Evolutionary conservation across 805 yeast species (phyloP), one percentile per base, ranked within the genome.

Genomic region (Monosporozyma servazzii): DNA sequence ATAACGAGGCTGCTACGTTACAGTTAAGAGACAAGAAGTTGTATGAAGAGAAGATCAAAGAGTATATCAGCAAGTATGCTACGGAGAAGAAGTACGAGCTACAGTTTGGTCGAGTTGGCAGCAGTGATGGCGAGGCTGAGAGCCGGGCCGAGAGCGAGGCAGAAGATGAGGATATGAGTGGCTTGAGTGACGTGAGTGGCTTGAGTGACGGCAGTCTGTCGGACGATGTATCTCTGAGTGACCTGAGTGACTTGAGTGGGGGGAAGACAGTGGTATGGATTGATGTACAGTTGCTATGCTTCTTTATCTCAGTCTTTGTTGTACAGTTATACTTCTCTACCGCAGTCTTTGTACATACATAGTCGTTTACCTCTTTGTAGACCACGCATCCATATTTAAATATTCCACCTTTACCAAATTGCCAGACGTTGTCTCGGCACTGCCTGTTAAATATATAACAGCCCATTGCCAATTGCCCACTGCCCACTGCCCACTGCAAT

Each of bases 1-100:
- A 91, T 62, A 82, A 89, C 10, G 93, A 86, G 53, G 98, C 98
- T 0, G 87, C 95, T 5, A 80, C 84, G 15, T 69, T 91, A 51
- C 81, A 86, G 73, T 74, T 83, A 55, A 77, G 82, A 51, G 88
- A 88, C 60, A 82, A 80, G 54, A 71, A 74, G 25, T 70, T 75
- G 48, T 91, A 91, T 64, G 79, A 78, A 48, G 80, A 74, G 48
- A 82, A 79, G 57, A 95, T 93, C 5, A 80, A 76, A 62, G 79
- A 77, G 39, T 87, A 88, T 61, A 95, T 90, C 25, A 74, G 74
- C 61, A 78, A 77, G 62, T 88, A 82, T 68, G 93, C 93, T 58
- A 70, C 71, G 54, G 59, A 66, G 58, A 58, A 71, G 45, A 57
- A 71, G 58, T 71, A 62, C 64, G 67, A 53, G 56, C 63, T 46